These are phyloP conservation scores for Claviceps cyperi DNA, from an alignment of 2,329 filamentous ascomycete genomes.

Conservation along the genomic window DNA sequence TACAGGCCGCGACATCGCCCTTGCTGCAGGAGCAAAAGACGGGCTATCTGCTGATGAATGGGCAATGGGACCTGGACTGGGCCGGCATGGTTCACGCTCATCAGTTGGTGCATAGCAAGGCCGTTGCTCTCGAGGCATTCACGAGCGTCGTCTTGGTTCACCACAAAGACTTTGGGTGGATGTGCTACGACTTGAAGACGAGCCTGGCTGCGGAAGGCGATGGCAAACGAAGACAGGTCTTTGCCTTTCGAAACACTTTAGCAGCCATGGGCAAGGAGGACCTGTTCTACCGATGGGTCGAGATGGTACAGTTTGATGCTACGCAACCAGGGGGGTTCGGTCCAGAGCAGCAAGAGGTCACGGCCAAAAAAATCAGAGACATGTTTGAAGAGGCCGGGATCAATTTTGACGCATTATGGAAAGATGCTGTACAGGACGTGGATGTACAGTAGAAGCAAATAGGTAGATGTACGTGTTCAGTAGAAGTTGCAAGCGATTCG, in stretches of 20 bases:
- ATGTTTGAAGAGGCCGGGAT: conserved; percentile 62
- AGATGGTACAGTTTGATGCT: conserved; percentile 80
- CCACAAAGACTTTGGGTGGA: conserved; percentile 55
- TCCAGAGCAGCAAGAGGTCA: conserved; percentile 53
- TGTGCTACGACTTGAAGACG: conserved; percentile 42
- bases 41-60: conserved; percentile 74
- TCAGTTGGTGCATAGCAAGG: conserved; percentile 49
- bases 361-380: conserved; percentile 59
- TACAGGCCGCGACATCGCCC: conserved; percentile 56
- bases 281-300: conserved; percentile 84
- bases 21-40: conserved; percentile 61
- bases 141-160: conserved; percentile 56
- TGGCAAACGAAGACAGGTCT: conserved; percentile 56
- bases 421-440: conserved; percentile 36
- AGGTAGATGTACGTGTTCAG: too few relatives aligned
- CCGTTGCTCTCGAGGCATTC: conserved; percentile 49
- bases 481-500: too few relatives aligned
- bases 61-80: conserved; percentile 81
- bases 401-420: conserved; percentile 73
- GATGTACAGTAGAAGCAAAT: conserved; percentile 6
- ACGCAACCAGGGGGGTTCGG: conserved; percentile 67
- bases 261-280: conserved; percentile 68
- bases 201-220: conserved; percentile 40
- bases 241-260: conserved; percentile 66
- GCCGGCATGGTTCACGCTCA: conserved; percentile 63